Base-by-base conservation (phyloP, 129 eudicot species). In the Tagetes erecta region DNA sequence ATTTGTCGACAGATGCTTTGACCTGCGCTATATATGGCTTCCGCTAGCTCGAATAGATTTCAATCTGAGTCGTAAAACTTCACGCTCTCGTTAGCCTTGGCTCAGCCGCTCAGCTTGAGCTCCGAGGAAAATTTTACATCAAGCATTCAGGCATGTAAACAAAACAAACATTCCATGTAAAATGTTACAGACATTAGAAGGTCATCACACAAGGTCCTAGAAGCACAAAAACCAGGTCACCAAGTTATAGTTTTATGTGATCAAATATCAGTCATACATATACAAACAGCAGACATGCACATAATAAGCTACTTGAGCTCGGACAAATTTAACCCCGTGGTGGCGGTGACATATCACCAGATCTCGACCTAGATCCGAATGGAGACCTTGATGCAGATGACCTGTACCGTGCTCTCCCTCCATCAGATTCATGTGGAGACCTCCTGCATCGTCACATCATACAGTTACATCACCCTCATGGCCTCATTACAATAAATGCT, bases 321-420 rank as follows among this genome's bases (percentile, higher is more conserved):
- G 64, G 3, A 4, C 20, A 1, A 20, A 9, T 11, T 41, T 60
- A 74, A 9, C 40, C 37, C 12, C 51, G 55, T 5, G 53, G 75
- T 39, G 69, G 66, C 6, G 86, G 87, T 10, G 90, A 85, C 35
- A 56, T 31, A 44, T 86, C 87, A 58, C 75, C 85, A 73, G 87
- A 83, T 65, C 85, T 68, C 3, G 91, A 81, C 84, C 88, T 71
- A 6, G 91, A 86, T 37, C 87, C 87, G 33, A 87, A 81, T 8
- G 86, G 88, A n/a, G 88, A 86, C 74, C 91, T 77, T 20, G 84
- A 78, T 66, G 63, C 73, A 37, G 84, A 68, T 13, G 88, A 81
- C 52, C 70, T 72, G 77, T 75, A 74, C 38, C 57, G 67, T 39
- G 14, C 80, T 66, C 66, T 13, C 11, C 70, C 78, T 40, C 78